These are phyloP conservation scores for Aspergillus viridinutans DNA, from an alignment of 2,329 filamentous ascomycete genomes.

Conservation along the genomic window DNA sequence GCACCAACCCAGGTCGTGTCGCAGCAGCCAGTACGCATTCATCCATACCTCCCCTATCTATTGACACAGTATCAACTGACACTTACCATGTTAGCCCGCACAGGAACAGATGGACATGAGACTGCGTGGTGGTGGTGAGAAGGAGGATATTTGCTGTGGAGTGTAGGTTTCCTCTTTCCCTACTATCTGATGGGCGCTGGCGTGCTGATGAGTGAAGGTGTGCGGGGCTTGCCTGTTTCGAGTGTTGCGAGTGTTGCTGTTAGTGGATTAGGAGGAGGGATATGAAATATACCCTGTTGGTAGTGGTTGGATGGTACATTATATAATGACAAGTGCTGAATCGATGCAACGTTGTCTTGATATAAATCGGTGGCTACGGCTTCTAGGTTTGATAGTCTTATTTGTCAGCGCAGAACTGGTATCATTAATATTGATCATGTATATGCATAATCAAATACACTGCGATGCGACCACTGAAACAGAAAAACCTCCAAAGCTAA, in stretches of 20 bases:
- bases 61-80: neutral
- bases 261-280: constrained; percentile 11
- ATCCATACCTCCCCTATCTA: neutral
- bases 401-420: neutral
- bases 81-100: constrained; percentile 13
- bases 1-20: constrained; percentile 25
- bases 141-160: constrained; percentile 31
- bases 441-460: neutral
- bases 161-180: constrained; percentile 21
- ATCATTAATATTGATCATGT: neutral
- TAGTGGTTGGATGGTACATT: neutral
- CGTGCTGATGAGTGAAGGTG: constrained; percentile 19
- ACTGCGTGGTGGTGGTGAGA: constrained; percentile 28
- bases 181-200: neutral
- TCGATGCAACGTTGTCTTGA: neutral
- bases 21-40: constrained; percentile 27
- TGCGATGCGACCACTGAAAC: neutral
- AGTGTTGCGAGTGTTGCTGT: constrained; percentile 33
- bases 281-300: neutral
- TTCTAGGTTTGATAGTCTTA: neutral
- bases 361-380: neutral
- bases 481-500: neutral
- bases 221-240: constrained; percentile 31
- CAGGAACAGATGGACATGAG: constrained; percentile 27
- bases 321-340: neutral